Evolutionary conservation across 257 asterid species (phyloP).

Genomic region (Scutellaria minor): DNA sequence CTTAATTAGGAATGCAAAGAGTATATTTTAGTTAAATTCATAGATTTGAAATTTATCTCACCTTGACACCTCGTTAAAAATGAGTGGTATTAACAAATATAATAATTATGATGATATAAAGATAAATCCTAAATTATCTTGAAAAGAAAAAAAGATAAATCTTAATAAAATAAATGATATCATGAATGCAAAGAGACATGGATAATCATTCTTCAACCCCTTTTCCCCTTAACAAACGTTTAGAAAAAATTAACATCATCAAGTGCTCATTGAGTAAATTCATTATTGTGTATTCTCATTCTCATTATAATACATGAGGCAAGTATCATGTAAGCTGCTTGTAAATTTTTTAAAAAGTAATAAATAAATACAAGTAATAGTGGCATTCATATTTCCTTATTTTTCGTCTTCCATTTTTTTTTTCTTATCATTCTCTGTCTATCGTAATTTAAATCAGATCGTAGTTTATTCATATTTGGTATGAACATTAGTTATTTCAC

Average conservation of each 20-base stretch:
- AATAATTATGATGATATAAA: constrained; percentile 11
- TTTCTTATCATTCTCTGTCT: no score
- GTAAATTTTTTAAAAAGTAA: neutral
- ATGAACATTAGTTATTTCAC: no score
- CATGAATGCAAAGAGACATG: constrained; percentile 53
- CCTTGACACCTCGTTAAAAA: neutral
- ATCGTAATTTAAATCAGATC: no score
- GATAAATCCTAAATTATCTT: neutral
- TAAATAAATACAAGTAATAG: neutral
- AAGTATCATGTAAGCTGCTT: constrained; percentile 40
- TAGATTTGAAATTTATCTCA: no score
- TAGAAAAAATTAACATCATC: constrained; percentile 41
- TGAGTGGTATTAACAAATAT: neutral
- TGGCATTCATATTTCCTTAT: no score
- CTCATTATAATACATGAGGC: constrained; percentile 16
- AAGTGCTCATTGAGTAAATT: constrained; percentile 51
- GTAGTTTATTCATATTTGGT: no score
- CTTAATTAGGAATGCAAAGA: no score
- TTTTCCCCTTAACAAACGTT: constrained; percentile 37
- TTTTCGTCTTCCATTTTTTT: no score
- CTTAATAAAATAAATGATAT: constrained; percentile 24
- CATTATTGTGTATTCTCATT: constrained; percentile 61
- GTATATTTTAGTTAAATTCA: no score
- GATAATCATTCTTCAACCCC: constrained; percentile 41
- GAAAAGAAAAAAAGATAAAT: neutral